Base-by-base conservation (phyloP, 2,329 filamentous ascomycete genomes). In the Fusarium longipes region DNA sequence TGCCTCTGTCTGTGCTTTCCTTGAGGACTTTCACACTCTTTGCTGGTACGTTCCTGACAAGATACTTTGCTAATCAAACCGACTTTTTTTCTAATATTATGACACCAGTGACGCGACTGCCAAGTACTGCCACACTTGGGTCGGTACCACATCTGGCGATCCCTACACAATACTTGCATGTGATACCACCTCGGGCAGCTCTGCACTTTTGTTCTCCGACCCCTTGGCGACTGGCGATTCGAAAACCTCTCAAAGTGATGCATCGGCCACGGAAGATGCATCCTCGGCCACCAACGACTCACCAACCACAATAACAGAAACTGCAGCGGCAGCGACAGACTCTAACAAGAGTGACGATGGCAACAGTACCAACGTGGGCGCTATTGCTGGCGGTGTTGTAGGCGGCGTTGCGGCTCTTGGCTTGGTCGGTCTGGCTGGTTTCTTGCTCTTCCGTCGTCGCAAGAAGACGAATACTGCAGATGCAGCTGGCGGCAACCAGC, bases 341-440 rank as follows among this genome's bases (percentile, higher is more conserved):
- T 71, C 80, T 39, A 73, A 72, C 8, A 78, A 77, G 33, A 42
- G 39, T 6, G 45, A 77, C 36, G 38, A 42, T 4, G 43, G 30
- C 5, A 38, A 33, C 44, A 56, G 57, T 48, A 71, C 75, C 8
- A 75, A 76, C 49, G 71, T 79, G 12, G 83, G 80, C 7, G 77
- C 82, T 17, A 84, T 85, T 40, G 81, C 75, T 9, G 83, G 83
- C 12, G 82, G 82, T 25, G 76, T 78, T 5, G 80, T 84, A 11
- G 82, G 82, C n/a, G 83, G 83, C 14, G 77, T 83, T 5, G 79
- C 72, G 1, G 77, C 70, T 15, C 66, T 84, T 20, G 78, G 73
- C 4, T 70, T 84, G n/a, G 72, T 84, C 42, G 77, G 75, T 20
- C 63, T 77, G 8, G 78, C 70, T 11, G 73, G 75, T 35, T 83